Evolutionary conservation across 2,329 filamentous ascomycete genomes (phyloP).

Genomic region (Periconia sp.): DNA sequence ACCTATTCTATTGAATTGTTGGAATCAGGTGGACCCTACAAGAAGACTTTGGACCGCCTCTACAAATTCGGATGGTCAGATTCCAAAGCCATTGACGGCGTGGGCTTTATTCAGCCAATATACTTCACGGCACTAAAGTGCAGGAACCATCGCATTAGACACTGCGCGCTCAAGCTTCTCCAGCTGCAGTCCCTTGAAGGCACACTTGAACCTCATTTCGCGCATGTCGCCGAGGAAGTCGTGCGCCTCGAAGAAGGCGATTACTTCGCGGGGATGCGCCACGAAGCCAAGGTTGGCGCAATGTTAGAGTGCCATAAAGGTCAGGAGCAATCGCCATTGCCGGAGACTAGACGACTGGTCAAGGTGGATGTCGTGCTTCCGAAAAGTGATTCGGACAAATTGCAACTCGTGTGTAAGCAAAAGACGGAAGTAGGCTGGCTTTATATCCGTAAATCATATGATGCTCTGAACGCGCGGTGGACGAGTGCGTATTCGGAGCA

Average conservation of each 20-base stretch:
- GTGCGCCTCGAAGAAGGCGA: constrained; percentile 6
- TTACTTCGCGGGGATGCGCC: background rate
- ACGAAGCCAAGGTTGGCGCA: background rate
- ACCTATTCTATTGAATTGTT: constrained; percentile 17
- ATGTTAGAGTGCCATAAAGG: background rate
- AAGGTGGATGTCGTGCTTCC: constrained; percentile 1
- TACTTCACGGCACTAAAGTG: constrained; percentile 54
- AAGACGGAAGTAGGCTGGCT: background rate
- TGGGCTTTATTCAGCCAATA: constrained; percentile 50
- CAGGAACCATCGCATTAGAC: constrained; percentile 45
- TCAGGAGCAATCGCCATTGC: background rate
- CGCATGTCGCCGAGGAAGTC: constrained; percentile 9
- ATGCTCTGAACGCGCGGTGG: background rate
- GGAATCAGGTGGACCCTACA: background rate
- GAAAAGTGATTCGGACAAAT: background rate
- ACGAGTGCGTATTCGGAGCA: background rate
- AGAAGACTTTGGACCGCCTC: background rate
- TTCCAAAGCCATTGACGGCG: constrained; percentile 32
- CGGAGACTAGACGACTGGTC: constrained; percentile 1
- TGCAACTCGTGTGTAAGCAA: constrained; percentile 3
- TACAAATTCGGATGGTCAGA: background rate
- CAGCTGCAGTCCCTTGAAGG: constrained; percentile 10
- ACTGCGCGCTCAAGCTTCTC: constrained; percentile 42
- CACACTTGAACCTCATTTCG: constrained; percentile 51
- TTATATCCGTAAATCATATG: background rate